phyloP scores from a whole-genome alignment of 495 filamentous ascomycete genomes.

The Amorphotheca resinae region DNA sequence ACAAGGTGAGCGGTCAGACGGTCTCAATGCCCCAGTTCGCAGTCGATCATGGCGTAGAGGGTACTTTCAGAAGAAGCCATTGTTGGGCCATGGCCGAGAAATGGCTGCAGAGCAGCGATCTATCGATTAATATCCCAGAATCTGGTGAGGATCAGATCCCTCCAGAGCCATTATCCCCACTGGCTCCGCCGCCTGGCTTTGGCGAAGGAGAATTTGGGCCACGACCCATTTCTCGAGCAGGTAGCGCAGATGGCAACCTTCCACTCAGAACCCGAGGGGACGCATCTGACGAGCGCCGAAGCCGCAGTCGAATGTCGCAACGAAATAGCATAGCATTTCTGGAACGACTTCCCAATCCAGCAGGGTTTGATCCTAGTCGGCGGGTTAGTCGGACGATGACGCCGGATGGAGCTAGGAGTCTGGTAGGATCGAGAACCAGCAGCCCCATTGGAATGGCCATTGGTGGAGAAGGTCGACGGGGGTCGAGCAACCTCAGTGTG shows the following conservation, averaged over 20 bases:
- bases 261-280: not conserved
- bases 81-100: slow-evolving; percentile 78
- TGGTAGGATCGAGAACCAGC: not conserved
- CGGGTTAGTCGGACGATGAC: not conserved
- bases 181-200: slow-evolving; percentile 16
- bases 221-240: slow-evolving; percentile 6
- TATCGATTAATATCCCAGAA: not conserved
- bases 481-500: not conserved
- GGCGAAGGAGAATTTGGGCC: slow-evolving; percentile 11
- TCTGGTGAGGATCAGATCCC: not conserved
- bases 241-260: not conserved
- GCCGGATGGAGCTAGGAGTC: not conserved
- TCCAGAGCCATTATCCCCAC: slow-evolving; percentile 6
- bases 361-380: not conserved
- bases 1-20: slow-evolving; percentile 54
- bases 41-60: slow-evolving; percentile 80
- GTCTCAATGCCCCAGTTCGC: slow-evolving; percentile 72
- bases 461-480: not conserved
- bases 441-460: not conserved
- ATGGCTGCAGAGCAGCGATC: slow-evolving; percentile 34
- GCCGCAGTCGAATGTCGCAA: slow-evolving; percentile 4
- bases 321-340: slow-evolving; percentile 17
- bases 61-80: slow-evolving; percentile 79
- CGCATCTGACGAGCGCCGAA: not conserved
- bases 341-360: slow-evolving; percentile 13